Evolutionary conservation across 2,329 filamentous ascomycete genomes (phyloP).

Genomic region (Aspergillus brasiliensis): DNA sequence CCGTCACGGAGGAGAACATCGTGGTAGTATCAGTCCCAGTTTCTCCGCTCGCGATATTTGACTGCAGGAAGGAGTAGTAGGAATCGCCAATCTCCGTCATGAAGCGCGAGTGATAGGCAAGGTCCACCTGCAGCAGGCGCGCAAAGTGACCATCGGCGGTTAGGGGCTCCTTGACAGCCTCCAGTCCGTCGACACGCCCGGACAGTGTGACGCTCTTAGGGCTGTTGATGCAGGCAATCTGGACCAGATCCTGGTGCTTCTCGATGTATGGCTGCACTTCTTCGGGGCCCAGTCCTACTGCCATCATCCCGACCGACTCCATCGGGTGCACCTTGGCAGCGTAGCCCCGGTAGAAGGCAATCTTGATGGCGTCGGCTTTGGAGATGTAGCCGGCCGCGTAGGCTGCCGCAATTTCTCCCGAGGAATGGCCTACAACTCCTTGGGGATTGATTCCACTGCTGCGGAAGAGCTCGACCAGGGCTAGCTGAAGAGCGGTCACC

Average conservation of each 20-base stretch:
- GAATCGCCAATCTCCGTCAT: conserved; percentile 25
- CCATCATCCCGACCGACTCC: conserved; percentile 15
- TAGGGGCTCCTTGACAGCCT: conserved; percentile 26
- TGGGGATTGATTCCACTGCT: conserved; percentile 12
- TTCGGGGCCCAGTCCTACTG: conserved; percentile 18
- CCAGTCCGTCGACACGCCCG: conserved; percentile 16
- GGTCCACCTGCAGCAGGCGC: conserved; percentile 26
- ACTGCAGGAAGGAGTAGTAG: conserved; percentile 18
- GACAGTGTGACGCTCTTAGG: conserved; percentile 42
- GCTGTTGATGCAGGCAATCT: conserved; percentile 43
- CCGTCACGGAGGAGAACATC: conserved; percentile 2
- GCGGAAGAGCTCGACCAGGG: conserved; percentile 13
- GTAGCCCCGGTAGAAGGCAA: no score
- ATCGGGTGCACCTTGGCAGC: background rate
- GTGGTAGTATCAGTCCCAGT: background rate
- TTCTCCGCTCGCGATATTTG: background rate
- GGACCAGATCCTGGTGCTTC: conserved; percentile 1
- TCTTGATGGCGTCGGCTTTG: background rate
- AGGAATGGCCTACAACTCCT: conserved; percentile 23
- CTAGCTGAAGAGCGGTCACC: conserved; percentile 21
- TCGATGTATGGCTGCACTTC: conserved; percentile 10
- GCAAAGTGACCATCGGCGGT: conserved; percentile 26
- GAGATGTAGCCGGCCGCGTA: conserved; percentile 20
- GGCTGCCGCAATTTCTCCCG: conserved; percentile 25
- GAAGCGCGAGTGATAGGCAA: conserved; percentile 32